Base-by-base conservation (phyloP, 2,329 filamentous ascomycete genomes). In the Basipetospora chlamydospora region DNA sequence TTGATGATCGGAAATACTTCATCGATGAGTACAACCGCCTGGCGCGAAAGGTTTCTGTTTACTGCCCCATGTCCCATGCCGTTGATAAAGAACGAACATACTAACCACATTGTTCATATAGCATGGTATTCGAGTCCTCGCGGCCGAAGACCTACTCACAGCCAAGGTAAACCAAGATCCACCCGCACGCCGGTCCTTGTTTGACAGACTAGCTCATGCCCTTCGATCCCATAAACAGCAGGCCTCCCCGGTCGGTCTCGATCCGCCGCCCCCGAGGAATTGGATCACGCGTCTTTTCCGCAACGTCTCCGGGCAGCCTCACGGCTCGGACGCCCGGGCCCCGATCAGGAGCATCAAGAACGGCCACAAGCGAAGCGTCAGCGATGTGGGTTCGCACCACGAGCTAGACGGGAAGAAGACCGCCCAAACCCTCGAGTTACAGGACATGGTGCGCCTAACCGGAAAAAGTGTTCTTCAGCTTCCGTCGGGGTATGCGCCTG, bases 401-500 rank as follows among this genome's bases (percentile, higher is more conserved):
- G 54, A 64, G 10, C 54, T 60, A 11, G 48, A 51, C 29, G 55
- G 52, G 28, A 64, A 58, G 36, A 66, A 68, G 32, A 54, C 51
- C 5, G 49, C 70, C 16, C 69, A 63, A 45, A 57, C 60, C 29
- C 58, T 69, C 42, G 64, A 67, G 35, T 53, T 80, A 1, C 61
- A 68, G 38, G 64, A 67, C n/a, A 63, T 81, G 45, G 65, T 79
- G 13, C 64, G 73, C 9, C 52, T 80, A 21, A 75, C 73, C 43
- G 76, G 77, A 26, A 72, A 71, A 49, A 77, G 72, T 48, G 54
- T 70, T 21, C 55, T 81, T 33, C 70, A 74, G 45, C 56, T 81
- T 7, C 74, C 75, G 1, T 44, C 59, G 3, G 72, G 75, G 37
- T 71, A 77, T 45, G 60, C 73, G 3, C 64, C 72, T 1, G 61